A percentile compares a stretch with the other conserved stretches of the same genome.
Conservation (phyloP, 78 protist species). For the Planoprotostelium fungivorum region DNA sequence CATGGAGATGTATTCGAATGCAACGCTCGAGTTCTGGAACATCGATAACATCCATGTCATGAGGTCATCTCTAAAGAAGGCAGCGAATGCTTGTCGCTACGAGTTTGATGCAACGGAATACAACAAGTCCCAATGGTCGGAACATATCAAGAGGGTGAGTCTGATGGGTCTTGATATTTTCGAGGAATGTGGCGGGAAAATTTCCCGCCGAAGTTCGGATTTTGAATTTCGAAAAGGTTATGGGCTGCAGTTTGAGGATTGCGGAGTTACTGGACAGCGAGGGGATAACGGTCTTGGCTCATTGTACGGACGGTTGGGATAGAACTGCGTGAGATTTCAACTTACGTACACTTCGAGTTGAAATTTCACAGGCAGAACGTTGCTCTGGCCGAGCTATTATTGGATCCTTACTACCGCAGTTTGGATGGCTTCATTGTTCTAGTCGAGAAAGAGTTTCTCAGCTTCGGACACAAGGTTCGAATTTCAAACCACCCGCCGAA, state of each 20-base stretch:
- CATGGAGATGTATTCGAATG: constrained; percentile 21
- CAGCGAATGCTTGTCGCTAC: background rate
- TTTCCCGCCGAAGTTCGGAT: background rate
- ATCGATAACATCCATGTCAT: constrained; percentile 89
- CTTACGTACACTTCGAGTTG: background rate
- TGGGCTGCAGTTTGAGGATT: background rate
- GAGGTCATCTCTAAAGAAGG: constrained; percentile 38
- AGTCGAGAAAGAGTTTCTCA: constrained; percentile 73
- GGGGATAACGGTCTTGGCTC: constrained; percentile 40
- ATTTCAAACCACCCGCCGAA: too few species aligned
- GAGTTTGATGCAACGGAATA: background rate
- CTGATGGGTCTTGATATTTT: background rate
- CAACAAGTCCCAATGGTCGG: background rate
- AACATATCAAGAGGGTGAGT: background rate
- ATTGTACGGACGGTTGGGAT: constrained; percentile 91
- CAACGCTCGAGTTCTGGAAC: constrained; percentile 52
- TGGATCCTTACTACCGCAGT: constrained; percentile 70
- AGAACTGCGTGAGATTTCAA: constrained; percentile 61
- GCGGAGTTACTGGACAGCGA: background rate
- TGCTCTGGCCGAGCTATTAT: constrained; percentile 12
- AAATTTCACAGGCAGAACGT: background rate
- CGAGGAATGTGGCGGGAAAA: background rate
- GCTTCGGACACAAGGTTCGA: constrained; percentile 20
- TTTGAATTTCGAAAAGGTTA: too few species aligned
- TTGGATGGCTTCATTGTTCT: constrained; percentile 60